Percentiles rank a stretch among this genome's conserved stretches.
Conservation (phyloP, 352 stramenopile species). For the Thalassiosira oceanica region DNA sequence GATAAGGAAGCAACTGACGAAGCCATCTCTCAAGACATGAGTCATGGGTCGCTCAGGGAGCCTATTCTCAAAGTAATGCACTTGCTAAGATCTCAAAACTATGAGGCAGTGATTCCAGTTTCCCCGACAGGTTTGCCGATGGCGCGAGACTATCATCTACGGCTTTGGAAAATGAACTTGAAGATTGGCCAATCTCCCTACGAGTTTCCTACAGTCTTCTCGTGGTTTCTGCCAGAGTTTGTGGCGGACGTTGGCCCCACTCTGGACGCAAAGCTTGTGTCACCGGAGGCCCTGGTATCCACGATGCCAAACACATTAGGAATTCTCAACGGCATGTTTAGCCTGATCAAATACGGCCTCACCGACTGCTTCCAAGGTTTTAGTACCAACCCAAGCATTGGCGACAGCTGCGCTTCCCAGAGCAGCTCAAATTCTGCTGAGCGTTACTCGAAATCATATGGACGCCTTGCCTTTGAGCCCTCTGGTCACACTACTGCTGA, state of each 20-base stretch:
- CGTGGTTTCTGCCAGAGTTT: constrained; percentile 63
- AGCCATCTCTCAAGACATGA: neutral
- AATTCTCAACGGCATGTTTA: constrained; percentile 71
- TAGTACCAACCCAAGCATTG: constrained; percentile 13
- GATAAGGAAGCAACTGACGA: constrained; percentile 50
- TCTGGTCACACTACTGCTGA: neutral
- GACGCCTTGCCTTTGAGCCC: neutral
- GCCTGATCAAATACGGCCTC: constrained; percentile 68
- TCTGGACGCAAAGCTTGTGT: constrained; percentile 30
- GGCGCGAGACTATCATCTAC: neutral
- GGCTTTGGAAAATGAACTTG: neutral
- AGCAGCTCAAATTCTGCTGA: too few relatives aligned
- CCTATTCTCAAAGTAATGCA: constrained; percentile 53
- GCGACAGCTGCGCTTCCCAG: neutral
- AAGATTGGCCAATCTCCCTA: constrained; percentile 61
- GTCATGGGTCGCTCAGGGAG: constrained; percentile 43
- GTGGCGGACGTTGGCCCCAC: constrained; percentile 23
- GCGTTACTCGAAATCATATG: constrained; percentile 1
- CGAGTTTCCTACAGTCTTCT: constrained; percentile 65
- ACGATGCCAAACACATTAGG: constrained; percentile 41
- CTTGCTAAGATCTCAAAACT: constrained; percentile 6
- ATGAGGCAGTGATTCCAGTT: constrained; percentile 19
- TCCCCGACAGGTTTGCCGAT: constrained; percentile 3
- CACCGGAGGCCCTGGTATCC: constrained; percentile 38
- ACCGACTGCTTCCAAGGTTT: constrained; percentile 54